These are phyloP conservation scores for Copromyces sp. DNA, from an alignment of 495 filamentous ascomycete genomes.

Conservation along the genomic window DNA sequence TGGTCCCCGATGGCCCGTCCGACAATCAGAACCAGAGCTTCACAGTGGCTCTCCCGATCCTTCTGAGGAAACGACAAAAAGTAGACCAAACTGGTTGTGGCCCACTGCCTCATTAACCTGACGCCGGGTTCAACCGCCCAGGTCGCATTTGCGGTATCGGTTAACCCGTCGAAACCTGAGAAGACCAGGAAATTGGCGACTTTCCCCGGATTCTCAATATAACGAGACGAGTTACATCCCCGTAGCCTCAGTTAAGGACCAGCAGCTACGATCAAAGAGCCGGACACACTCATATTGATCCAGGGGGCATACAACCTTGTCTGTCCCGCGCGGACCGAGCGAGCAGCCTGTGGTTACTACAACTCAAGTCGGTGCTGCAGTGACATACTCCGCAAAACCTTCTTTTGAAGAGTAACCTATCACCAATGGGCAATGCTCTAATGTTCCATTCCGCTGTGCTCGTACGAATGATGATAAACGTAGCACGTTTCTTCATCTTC, in stretches of 20 bases:
- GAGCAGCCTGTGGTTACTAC: not conserved
- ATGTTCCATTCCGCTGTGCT: conserved; percentile 22
- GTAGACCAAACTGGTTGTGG: not conserved
- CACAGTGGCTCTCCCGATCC: not conserved
- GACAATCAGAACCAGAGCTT: not conserved
- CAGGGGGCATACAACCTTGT: not conserved
- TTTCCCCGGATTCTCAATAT: not conserved
- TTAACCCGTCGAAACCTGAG: not conserved
- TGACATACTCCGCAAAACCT: conserved; percentile 10
- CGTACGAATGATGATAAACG: conserved; percentile 4
- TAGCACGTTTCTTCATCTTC: conserved; percentile 19
- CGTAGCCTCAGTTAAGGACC: not conserved
- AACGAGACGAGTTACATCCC: not conserved
- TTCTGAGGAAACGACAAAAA: not conserved
- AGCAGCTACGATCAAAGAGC: not conserved
- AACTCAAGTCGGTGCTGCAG: not conserved
- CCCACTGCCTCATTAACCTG: not conserved
- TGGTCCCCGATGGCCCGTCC: not conserved
- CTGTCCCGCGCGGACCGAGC: not conserved
- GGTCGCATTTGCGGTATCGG: not conserved
- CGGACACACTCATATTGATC: not conserved
- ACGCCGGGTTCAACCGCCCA: not conserved
- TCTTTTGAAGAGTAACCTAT: conserved; percentile 3
- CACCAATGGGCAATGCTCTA: conserved; percentile 9
- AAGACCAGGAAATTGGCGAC: not conserved